Conservation (phyloP, 2,329 filamentous ascomycete genomes). For the Cladorrhinum sp. region DNA sequence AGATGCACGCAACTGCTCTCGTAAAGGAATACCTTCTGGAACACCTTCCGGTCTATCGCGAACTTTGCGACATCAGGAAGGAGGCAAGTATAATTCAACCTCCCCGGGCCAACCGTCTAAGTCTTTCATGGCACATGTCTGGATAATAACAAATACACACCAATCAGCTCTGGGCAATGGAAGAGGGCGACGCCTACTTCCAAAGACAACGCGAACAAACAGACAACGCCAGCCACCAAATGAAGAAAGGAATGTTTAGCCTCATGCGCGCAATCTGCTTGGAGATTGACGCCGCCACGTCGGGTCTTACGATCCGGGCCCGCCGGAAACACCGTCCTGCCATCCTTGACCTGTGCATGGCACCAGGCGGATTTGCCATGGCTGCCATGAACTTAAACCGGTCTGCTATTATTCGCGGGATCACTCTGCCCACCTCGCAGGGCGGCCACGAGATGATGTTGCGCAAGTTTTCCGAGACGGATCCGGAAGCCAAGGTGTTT, state of each 20-base stretch:
- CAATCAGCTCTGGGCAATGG: neutral
- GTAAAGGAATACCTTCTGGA: neutral
- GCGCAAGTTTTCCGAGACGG: neutral
- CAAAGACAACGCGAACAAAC: slow-evolving; percentile 36
- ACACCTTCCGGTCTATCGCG: neutral
- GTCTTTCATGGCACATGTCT: neutral
- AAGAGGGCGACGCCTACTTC: slow-evolving; percentile 43
- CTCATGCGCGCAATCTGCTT: slow-evolving; percentile 44
- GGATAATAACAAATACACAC: neutral
- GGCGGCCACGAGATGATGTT: slow-evolving; percentile 44
- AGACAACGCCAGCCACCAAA: slow-evolving; percentile 32
- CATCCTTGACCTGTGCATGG: slow-evolving; percentile 55
- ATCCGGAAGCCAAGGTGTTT: slow-evolving; percentile 15
- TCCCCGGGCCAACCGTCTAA: neutral
- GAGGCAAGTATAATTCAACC: too few relatives aligned
- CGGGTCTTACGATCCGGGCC: slow-evolving; percentile 32
- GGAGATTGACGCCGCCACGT: slow-evolving; percentile 39
- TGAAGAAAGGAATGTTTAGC: slow-evolving; percentile 34
- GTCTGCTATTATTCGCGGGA: slow-evolving; percentile 32
- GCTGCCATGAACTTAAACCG: slow-evolving; percentile 38
- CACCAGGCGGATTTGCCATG: slow-evolving; percentile 51
- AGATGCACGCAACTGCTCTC: neutral
- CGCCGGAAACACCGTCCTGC: slow-evolving; percentile 10
- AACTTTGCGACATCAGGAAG: neutral
- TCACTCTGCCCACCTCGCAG: slow-evolving; percentile 39